Base-by-base conservation (phyloP, 169 alveolate genomes). In the Plasmodium chabaudi region DNA sequence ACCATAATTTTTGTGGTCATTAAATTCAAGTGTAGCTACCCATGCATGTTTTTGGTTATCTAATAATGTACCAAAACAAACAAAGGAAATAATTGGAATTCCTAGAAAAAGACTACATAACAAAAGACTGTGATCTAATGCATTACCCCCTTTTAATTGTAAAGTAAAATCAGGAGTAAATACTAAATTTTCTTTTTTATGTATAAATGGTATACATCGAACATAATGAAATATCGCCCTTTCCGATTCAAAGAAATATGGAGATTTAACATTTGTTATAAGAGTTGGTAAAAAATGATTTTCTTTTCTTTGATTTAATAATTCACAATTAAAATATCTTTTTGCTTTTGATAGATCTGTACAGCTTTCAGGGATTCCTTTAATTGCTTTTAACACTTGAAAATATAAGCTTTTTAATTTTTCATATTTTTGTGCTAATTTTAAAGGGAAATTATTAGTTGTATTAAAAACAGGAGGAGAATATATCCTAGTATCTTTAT, bases 81-180 rank as follows among this genome's bases (percentile, higher is more conserved):
- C 93, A 86, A 93, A 94, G 7, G 96, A 89, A 44, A 94, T 94
- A 59, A 93, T 93, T n/a, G 94, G 94, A 19, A 84, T 71, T 13
- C 95, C 94, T 51, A 92, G 23, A 64, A 95, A 89, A 6, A 89
- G 63, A 57, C 96, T 90, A 70, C 88, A 92, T 65, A 91, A 91
- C 39, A 95, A 64, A 23, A 95, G 65, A 65, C 96, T 92, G 71
- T 95, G 97, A 75, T 95, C 97, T 61, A 95, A 63, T 12, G 94
- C 94, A 51, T 92, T 91, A 0, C 97, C 97, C 4, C 95, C 94
- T 88, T 94, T 94, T 68, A 92, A 72, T 56, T 94, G 89, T 70
- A 95, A 27, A 23, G 94, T 88, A 84, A 95, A 95, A 57, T 94
- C 96, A 15, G 96, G 95, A 2, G 97, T 95, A 77, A 77, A 77